Evolutionary conservation across 352 stramenopile species (phyloP).

Genomic region (Plasmopara halstedii): DNA sequence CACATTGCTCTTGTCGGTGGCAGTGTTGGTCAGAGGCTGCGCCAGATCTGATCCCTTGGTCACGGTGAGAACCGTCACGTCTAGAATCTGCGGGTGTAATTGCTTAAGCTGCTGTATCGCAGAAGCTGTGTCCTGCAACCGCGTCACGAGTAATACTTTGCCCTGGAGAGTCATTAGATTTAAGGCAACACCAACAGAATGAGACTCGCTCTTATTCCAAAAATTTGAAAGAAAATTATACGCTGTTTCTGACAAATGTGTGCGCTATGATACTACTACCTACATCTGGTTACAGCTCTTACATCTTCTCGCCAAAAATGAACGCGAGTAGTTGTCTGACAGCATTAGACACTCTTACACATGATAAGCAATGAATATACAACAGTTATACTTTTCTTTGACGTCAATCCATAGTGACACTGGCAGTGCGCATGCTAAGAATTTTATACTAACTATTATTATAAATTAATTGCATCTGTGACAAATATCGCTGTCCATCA

Average conservation of each 20-base stretch:
- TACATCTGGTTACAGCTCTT: too few species aligned
- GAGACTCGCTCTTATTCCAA: background rate
- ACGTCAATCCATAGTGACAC: too few species aligned
- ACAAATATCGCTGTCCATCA: too few species aligned
- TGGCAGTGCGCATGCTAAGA: too few species aligned
- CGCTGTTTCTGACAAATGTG: background rate
- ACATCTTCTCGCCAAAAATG: too few species aligned
- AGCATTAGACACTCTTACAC: too few species aligned
- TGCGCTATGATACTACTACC: background rate
- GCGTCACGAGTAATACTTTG: slow-evolving; percentile 48
- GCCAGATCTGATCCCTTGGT: slow-evolving; percentile 28
- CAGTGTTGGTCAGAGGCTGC: slow-evolving; percentile 29
- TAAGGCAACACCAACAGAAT: background rate
- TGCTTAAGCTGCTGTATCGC: slow-evolving; percentile 45
- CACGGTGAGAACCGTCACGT: slow-evolving; percentile 42
- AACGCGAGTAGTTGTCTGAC: too few species aligned
- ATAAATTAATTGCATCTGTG: too few species aligned
- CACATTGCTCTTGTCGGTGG: slow-evolving; percentile 16
- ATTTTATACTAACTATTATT: too few species aligned
- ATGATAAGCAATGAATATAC: too few species aligned
- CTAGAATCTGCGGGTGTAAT: slow-evolving; percentile 24
- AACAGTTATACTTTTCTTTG: too few species aligned
- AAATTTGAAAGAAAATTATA: background rate
- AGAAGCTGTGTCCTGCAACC: slow-evolving; percentile 25
- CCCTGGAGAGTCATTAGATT: slow-evolving; percentile 35